phyloP scores from a whole-genome alignment of 108 stramenopile species.

The Schizochytrium sp. region DNA sequence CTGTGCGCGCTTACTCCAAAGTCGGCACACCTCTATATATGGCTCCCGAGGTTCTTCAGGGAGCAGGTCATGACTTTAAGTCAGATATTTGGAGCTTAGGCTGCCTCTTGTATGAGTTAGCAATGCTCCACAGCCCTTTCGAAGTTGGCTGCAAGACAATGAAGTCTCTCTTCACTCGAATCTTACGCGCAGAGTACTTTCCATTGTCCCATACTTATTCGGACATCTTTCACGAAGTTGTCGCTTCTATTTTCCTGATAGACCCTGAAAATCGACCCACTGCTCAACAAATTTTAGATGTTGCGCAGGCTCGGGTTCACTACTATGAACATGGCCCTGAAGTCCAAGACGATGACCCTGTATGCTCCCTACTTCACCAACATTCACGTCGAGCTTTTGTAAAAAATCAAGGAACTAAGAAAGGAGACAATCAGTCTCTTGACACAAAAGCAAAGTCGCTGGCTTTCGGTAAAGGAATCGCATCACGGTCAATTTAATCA shows the following conservation, averaged over 20 bases:
- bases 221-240: background rate
- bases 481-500: background rate
- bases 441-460: background rate
- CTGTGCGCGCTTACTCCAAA: constrained; percentile 58
- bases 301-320: background rate
- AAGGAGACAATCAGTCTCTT: background rate
- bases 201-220: constrained; percentile 17
- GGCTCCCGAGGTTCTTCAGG: constrained; percentile 69
- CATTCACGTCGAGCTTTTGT: background rate
- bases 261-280: background rate
- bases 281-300: background rate
- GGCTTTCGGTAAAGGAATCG: background rate
- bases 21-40: constrained; percentile 76
- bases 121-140: constrained; percentile 65
- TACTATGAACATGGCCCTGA: background rate
- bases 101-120: constrained; percentile 69
- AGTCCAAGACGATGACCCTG: background rate
- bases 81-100: constrained; percentile 70
- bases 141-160: constrained; percentile 64
- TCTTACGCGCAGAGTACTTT: constrained; percentile 16
- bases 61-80: constrained; percentile 61
- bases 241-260: background rate
- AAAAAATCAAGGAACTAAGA: background rate
- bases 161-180: constrained; percentile 40
- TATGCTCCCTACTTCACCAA: background rate